These are phyloP conservation scores for Pyrenula massariospora DNA, from an alignment of 495 filamentous ascomycete species.

Conservation along the genomic window DNA sequence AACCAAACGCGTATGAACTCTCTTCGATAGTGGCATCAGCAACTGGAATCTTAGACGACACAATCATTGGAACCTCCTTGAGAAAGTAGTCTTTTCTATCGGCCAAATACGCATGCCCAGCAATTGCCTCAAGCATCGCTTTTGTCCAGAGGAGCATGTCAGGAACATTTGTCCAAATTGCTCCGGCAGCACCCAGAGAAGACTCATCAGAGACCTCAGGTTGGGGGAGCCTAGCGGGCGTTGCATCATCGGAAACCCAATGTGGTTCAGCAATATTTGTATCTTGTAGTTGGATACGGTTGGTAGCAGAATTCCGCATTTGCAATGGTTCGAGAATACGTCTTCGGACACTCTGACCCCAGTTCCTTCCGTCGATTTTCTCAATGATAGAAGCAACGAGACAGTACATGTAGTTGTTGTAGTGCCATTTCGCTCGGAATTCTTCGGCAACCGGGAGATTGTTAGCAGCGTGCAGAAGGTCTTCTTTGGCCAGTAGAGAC, in stretches of 20 bases:
- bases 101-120: background rate
- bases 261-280: slow-evolving; percentile 6
- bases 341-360: slow-evolving; percentile 25
- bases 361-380: slow-evolving; percentile 23
- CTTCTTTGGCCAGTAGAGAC: slow-evolving; percentile 2
- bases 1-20: slow-evolving; percentile 4
- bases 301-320: slow-evolving; percentile 3
- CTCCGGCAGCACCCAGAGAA: slow-evolving; percentile 3
- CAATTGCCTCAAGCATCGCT: background rate
- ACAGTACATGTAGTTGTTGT: slow-evolving; percentile 36
- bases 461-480: slow-evolving; percentile 15
- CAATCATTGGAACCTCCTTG: slow-evolving; percentile 3
- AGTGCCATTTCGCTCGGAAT: slow-evolving; percentile 18
- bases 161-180: slow-evolving; percentile 1
- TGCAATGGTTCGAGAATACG: slow-evolving; percentile 32
- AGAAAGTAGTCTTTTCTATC: background rate
- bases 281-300: background rate
- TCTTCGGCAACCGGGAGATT: slow-evolving; percentile 17
- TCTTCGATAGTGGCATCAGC: background rate
- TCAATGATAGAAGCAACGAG: slow-evolving; percentile 27
- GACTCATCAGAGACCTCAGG: background rate
- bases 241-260: slow-evolving; percentile 1
- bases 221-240: slow-evolving; percentile 1
- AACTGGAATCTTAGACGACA: background rate
- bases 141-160: slow-evolving; percentile 1